phyloP scores from a whole-genome alignment of 208 protist genomes.

The Borovskyia barvae region DNA sequence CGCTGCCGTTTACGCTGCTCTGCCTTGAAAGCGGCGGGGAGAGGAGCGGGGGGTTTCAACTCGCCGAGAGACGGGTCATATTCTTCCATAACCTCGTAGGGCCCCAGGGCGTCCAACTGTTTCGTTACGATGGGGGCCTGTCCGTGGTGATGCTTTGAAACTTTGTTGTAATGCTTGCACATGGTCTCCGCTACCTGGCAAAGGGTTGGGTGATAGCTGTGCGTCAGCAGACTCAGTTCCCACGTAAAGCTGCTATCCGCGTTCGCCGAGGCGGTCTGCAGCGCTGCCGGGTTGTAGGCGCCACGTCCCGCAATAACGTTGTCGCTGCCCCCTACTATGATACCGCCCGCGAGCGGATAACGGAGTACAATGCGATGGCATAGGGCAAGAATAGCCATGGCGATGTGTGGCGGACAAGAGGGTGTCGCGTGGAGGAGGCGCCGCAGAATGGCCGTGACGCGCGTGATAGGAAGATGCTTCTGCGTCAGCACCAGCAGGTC shows the following conservation, averaged over 20 bases:
- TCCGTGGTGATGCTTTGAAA: constrained; percentile 80
- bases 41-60: constrained; percentile 59
- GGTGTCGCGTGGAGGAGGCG: constrained; percentile 68
- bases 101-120: constrained; percentile 83
- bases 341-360: constrained; percentile 73
- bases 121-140: constrained; percentile 84
- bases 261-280: constrained; percentile 80
- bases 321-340: constrained; percentile 88
- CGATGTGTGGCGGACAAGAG: constrained; percentile 80
- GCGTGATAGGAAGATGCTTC: constrained; percentile 82
- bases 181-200: constrained; percentile 76
- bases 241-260: constrained; percentile 90
- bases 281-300: constrained; percentile 79
- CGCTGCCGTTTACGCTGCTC: constrained; percentile 28
- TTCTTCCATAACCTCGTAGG: constrained; percentile 89
- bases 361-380: constrained; percentile 80
- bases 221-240: constrained; percentile 72
- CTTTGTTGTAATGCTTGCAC: constrained; percentile 80
- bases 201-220: constrained; percentile 87
- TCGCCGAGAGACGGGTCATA: constrained; percentile 87
- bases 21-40: constrained; percentile 43
- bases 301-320: constrained; percentile 85
- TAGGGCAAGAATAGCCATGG: constrained; percentile 76
- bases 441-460: constrained; percentile 87
- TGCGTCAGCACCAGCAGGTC: constrained; percentile 89